Base-by-base conservation (phyloP, 2,329 filamentous ascomycete genomes). In the Coniella vitis region DNA sequence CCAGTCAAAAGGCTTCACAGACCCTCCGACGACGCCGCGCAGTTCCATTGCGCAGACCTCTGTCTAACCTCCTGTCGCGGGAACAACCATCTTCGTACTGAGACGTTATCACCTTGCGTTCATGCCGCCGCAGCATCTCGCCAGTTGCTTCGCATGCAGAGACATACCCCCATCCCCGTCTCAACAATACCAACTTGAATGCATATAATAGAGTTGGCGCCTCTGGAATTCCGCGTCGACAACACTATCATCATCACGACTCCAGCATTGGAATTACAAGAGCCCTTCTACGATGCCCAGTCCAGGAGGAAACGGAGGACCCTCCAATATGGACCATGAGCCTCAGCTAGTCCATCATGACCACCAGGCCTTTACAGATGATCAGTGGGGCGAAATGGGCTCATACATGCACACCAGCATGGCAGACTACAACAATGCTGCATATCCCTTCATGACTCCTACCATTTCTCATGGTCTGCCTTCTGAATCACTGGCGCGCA, bases 321-420 rank as follows among this genome's bases (percentile, higher is more conserved):
- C 71, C 50, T 64, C 66, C 56, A 68, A 67, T 57, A 70, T 73
- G 66, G 70, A 72, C 60, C 68, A 70, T 57, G 68, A 74, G 56
- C 65, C 63, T 55, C 71, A 72, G 48, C 65, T 72, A 51, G 65
- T 67, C 48, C 68, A 68, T 52, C 51, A 53, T 42, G 70, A 74
- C 54, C 64, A 74, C 54, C 64, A 65, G 52, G 59, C 65, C 16
- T 71, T 69, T 56, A 62, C 65, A 52, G 69, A 65, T 60, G 71
- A 77, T 53, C 68, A 66, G 59, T 81, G 79, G 80, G 70, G 70
- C 41, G 74, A 75, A 59, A 75, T 82, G 59, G 73, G 68, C 54
- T 65, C 81, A 13, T 86, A 87, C 59, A 81, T 82, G 57, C 79
- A 84, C 54, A 85, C 84, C 49, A 80, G 83, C 20, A 79, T 88